Evolutionary conservation across 2,329 filamentous ascomycete genomes (phyloP), one percentile per base, ranked within the genome.

Genomic region (Sclerotinia glacialis): DNA sequence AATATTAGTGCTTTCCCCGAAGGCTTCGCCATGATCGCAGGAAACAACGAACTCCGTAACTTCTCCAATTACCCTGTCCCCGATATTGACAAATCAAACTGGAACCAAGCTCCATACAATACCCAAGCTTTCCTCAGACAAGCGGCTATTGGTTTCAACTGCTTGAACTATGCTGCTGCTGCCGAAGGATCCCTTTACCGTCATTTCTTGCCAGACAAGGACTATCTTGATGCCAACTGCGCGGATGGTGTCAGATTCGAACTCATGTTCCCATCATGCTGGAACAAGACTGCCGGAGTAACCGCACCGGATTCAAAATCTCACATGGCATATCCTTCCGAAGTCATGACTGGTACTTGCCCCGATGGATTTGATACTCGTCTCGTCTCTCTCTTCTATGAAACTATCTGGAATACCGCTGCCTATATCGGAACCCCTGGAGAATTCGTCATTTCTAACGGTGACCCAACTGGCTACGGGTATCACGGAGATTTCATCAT

Each of bases 81-180:
- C 2, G 86, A 89, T 70, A 82, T 86, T 3, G 79, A 80, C 68
- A 91, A 92, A 79, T 92, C 91, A 16, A 70, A 78, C 31, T 97
- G 93, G 93, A 78, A 78, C 31, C 75, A 78, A 5, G 79, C 77
- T 2, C 69, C 69, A 4, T 84, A 85, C 73, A 89, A 88, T 14
- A 78, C 76, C 56, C 93, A 96, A 80, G 77, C 79, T 21, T 85
- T 88, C 63, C 84, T 97, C 47, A 80, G 80, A 61, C 90, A 96
- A 81, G 92, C 93, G 69, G 92, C 93, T 12, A 73, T 97, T 37
- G 94, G 95, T 4, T 97, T 97, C 85, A 98, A 98, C 83, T 98
- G 95, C 79, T 80, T 99, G 68, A 89, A 98, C 85, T 97, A 97
- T 76, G 74, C 73, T 42, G 81, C 78, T 31, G 73, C 78, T 0